Base-by-base conservation (phyloP, 768 basidiomycete species). In the Naganishia vaughanmartiniae region DNA sequence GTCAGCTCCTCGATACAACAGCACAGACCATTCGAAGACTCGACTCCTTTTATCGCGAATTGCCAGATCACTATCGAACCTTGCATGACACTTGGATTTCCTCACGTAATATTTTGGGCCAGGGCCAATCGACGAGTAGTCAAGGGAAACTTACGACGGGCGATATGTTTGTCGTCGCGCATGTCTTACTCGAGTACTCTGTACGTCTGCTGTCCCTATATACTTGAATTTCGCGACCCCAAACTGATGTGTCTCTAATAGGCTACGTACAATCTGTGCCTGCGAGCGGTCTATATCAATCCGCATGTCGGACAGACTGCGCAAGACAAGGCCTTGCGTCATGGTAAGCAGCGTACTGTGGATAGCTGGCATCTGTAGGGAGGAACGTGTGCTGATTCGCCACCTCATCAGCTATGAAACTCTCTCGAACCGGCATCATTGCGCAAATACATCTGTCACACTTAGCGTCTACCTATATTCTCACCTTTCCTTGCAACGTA, bases 1-100 rank as follows among this genome's bases (percentile, higher is more conserved):
- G 39, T 21, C 11, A 46, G 15, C 24, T 63, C 2, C 31, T 58
- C 12, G 57, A 31, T 4, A n/a, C 12, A 9, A 26, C 36, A 30
- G 36, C 24, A 15, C 60, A 63, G 4, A 15, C 24, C 0, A 21
- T 15, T 24, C 24, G 60, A 17, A 36, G 24, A 24, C 60, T 63
- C 42, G 60, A 63, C 4, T 1, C 42, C 2, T 63, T 63, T 26
- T 63, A 42, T 28, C n/a, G 30, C 17, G 39, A 39, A 14, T 36
- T 45, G 24, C 60, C 60, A 2, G 24, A 26, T 2, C 24, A 63
- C 1, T 34, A 19, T 30, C 36, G 60, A 26, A n/a, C 24, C 14
- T 63, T 63, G 26, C 60, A 63, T 12, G 39, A 63, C 14, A 63
- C 42, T 12, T 63, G 60, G 60, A 63, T 42, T 15, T 39, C 39